Conservation (phyloP, 306 rosid species). For the Dryas octopetala region DNA sequence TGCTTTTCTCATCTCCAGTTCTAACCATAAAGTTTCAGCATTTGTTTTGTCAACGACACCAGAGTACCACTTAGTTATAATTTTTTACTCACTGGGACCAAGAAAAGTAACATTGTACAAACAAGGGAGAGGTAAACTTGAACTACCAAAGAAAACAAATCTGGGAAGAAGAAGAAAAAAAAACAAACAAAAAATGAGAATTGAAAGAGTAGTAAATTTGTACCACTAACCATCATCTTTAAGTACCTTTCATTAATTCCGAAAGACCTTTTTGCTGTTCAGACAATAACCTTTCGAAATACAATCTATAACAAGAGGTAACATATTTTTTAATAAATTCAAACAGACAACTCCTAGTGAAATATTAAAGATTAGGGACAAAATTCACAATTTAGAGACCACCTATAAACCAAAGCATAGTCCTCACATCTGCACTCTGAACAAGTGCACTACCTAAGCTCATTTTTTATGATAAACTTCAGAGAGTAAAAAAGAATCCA, state of each 20-base stretch:
- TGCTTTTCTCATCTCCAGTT: not conserved
- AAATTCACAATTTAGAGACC: not conserved
- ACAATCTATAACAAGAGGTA: not conserved
- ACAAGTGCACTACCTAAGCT: not conserved
- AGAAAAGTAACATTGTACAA: not conserved
- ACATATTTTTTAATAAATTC: not conserved
- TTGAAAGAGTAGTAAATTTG: not conserved
- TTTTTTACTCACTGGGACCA: not conserved
- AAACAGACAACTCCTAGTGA: not conserved
- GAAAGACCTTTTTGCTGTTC: too few species aligned
- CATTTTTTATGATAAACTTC: not conserved
- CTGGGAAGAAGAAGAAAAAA: not conserved
- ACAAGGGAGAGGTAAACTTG: not conserved
- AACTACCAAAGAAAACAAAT: not conserved
- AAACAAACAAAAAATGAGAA: not conserved
- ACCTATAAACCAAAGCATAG: not conserved
- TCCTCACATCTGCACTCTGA: constrained; percentile 3
- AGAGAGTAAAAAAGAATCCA: not conserved
- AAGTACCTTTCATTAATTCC: too few species aligned
- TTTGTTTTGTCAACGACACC: not conserved
- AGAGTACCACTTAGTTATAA: not conserved
- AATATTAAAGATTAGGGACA: not conserved
- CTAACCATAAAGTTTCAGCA: not conserved
- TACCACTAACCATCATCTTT: not conserved
- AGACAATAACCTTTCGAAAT: too few species aligned